These are phyloP conservation scores for Carex kokanica DNA, from an alignment of 176 grass and related monocot genomes.

Conservation along the genomic window DNA sequence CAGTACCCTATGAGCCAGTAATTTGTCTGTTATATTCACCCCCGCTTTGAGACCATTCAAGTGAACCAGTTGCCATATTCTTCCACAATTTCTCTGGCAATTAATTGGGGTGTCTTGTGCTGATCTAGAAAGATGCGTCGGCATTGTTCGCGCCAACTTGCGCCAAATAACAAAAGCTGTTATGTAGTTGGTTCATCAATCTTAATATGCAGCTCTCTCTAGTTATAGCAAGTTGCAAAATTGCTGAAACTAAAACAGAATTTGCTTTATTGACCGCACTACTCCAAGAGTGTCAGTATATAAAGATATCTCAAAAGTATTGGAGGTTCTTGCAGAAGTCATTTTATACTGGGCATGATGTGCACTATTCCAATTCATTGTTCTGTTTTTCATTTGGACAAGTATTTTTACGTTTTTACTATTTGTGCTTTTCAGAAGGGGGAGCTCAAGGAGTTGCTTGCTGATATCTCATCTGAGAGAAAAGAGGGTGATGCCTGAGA, in stretches of 20 bases:
- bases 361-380: neutral
- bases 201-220: neutral
- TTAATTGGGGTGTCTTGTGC: too few species aligned
- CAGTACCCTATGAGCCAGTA: too few species aligned
- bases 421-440: conserved; percentile 60
- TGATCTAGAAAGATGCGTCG: too few species aligned
- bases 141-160: too few species aligned
- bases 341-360: neutral
- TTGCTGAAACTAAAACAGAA: neutral
- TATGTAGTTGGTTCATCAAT: neutral
- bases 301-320: conserved; percentile 7
- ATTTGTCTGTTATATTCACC: too few species aligned
- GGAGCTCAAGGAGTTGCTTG: conserved; percentile 70
- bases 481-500: conserved; percentile 28
- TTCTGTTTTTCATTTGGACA: neutral
- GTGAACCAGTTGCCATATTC: too few species aligned
- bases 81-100: too few species aligned
- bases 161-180: neutral
- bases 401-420: neutral
- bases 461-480: conserved; percentile 33
- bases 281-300: conserved; percentile 3
- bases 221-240: neutral
- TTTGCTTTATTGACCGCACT: neutral
- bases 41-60: too few species aligned
- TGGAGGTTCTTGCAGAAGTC: neutral